phyloP scores from a whole-genome alignment of 106 monocot genomes.

The Allium sativum region DNA sequence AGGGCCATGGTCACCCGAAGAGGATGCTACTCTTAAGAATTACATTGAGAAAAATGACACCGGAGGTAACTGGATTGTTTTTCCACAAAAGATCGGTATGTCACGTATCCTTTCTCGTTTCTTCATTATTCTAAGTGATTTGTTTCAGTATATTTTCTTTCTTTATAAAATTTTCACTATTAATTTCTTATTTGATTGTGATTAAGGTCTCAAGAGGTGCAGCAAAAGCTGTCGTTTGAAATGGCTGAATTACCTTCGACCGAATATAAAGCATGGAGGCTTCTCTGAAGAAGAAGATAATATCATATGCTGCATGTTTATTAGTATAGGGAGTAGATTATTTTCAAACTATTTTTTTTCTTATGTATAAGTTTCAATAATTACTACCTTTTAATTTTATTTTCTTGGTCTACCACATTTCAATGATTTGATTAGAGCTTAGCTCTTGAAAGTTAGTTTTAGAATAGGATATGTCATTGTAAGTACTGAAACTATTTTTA shows the following conservation, averaged over 20 bases:
- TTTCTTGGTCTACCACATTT: too few relatives aligned
- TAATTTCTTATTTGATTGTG: neutral
- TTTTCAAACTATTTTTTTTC: neutral
- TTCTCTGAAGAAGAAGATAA: constrained; percentile 94
- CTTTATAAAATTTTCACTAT: neutral
- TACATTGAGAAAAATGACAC: constrained; percentile 87
- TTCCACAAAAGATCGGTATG: constrained; percentile 87
- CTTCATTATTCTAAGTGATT: too few relatives aligned
- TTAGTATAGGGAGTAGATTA: constrained; percentile 84
- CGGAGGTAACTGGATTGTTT: constrained; percentile 93
- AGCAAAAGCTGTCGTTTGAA: constrained; percentile 90
- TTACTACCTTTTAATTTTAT: too few relatives aligned
- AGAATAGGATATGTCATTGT: too few relatives aligned
- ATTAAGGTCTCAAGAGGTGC: constrained; percentile 68
- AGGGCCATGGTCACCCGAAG: constrained; percentile 93
- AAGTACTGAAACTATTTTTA: too few relatives aligned
- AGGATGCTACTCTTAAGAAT: constrained; percentile 77
- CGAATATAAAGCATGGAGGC: constrained; percentile 72
- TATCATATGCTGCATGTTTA: constrained; percentile 80
- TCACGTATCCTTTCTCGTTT: too few relatives aligned
- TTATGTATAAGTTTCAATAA: neutral
- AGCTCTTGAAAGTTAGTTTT: neutral
- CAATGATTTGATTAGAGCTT: neutral
- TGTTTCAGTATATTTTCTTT: neutral
- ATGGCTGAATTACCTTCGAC: constrained; percentile 88